A percentile compares a stretch with the other conserved stretches of the same genome.
These are phyloP conservation scores for Lactarius sp. DNA, from an alignment of 768 basidiomycete species.

Conservation along the genomic window DNA sequence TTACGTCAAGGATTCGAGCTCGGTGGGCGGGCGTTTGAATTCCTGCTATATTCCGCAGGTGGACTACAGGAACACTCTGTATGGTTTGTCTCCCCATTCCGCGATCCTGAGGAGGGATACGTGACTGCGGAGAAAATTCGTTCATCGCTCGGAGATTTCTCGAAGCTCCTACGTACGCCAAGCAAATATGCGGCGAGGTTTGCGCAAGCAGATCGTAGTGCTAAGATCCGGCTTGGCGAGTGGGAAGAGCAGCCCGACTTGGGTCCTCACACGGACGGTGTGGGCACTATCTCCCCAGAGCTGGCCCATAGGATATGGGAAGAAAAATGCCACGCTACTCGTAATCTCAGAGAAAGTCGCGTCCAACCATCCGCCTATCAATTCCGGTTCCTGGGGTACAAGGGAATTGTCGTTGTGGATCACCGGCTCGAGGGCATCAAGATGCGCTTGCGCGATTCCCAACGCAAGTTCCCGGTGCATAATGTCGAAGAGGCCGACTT, in stretches of 20 bases:
- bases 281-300: constrained; percentile 66
- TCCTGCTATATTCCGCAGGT: constrained; percentile 77
- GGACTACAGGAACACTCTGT: constrained; percentile 75
- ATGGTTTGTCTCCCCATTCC: constrained; percentile 73
- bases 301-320: constrained; percentile 59
- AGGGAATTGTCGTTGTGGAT: constrained; percentile 76
- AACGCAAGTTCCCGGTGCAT: constrained; percentile 66
- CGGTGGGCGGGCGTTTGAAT: constrained; percentile 69
- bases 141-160: constrained; percentile 62
- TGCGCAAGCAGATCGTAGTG: constrained; percentile 72
- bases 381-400: constrained; percentile 76
- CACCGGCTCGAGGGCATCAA: constrained; percentile 48
- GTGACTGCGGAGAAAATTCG: too few species aligned
- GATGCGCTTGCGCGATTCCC: constrained; percentile 68
- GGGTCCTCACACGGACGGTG: constrained; percentile 67
- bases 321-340: constrained; percentile 39
- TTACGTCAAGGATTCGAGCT: constrained; percentile 63
- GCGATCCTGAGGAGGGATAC: too few species aligned
- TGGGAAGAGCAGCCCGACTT: constrained; percentile 66
- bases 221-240: constrained; percentile 47
- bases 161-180: constrained; percentile 42
- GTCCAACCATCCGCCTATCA: constrained; percentile 47
- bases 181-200: constrained; percentile 82
- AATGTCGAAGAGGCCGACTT: constrained; percentile 47
- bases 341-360: background rate